Evolutionary conservation across 2,329 filamentous ascomycete species (phyloP), one percentile per base, ranked within the genome.

Genomic region (Colletotrichum destructivum): DNA sequence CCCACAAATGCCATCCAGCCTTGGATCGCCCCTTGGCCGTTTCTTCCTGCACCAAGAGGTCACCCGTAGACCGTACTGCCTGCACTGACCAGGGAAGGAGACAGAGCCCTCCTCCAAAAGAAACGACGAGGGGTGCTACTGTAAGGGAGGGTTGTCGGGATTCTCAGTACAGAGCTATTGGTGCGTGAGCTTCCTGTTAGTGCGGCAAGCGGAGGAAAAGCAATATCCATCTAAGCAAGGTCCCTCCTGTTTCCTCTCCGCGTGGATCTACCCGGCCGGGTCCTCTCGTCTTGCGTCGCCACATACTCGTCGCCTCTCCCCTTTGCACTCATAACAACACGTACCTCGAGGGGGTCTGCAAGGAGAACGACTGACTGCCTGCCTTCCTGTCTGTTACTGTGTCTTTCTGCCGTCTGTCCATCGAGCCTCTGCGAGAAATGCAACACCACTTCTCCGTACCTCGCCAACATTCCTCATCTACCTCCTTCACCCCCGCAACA

Each of bases 121-220:
- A 71, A 74, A 74, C 64, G 68, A 72, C 67, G 67, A 65, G 70
- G 65, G 66, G 66, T 65, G 57, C 64, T 66, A 66, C 73, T 72
- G 73, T 67, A 74, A 74, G 73, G 73, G 73, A 74, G 71, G 67
- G 65, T 55, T 56, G 65, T 64, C 69, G 66, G 56, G 65, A 62
- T 55, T 57, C 62, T 57, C 56, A 63, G 57, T 35, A 66, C 66
- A 62, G 62, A 73, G 70, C 69, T 74, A 74, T 74, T 74, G 72
- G 72, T 73, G 61, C 59, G 61, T 73, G 72, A 69, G 72, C 69
- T 63, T 56, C 57, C 69, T 72, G 65, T 66, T 68, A 66, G 73
- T 73, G 73, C 73, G 73, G 73, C 73, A 73, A 70, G 66, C 59
- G 59, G 66, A 66, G 57, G 40, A 73, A 74, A 74, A 74, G 72